Conservation (phyloP, 495 filamentous ascomycete species). For the Talaromyces trachyspermus region DNA sequence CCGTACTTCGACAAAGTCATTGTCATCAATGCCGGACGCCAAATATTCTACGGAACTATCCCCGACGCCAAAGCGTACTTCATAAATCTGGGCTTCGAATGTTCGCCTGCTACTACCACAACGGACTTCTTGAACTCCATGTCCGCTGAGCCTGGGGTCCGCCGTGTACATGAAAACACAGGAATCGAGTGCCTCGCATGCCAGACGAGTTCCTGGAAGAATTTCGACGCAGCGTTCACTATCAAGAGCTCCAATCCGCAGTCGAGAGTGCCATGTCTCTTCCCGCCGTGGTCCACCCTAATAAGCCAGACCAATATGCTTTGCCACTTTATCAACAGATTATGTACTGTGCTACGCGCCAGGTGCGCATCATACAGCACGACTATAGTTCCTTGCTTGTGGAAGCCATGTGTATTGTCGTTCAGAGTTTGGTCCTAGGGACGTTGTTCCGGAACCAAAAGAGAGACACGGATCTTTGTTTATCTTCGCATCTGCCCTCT, state of each 20-base stretch:
- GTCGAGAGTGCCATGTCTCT: neutral
- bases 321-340: slow-evolving; percentile 49
- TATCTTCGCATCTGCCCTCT: slow-evolving; percentile 8
- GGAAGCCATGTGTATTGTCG: slow-evolving; percentile 15
- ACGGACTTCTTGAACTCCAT: slow-evolving; percentile 74
- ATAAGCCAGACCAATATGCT: slow-evolving; percentile 21
- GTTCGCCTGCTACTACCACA: slow-evolving; percentile 57
- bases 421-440: slow-evolving; percentile 18
- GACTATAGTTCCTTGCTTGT: slow-evolving; percentile 15
- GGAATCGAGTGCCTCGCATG: slow-evolving; percentile 59
- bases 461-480: slow-evolving; percentile 3
- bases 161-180: slow-evolving; percentile 54
- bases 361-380: slow-evolving; percentile 22
- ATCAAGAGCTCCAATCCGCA: slow-evolving; percentile 21
- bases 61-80: slow-evolving; percentile 59
- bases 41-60: slow-evolving; percentile 62
- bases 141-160: slow-evolving; percentile 53
- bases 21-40: slow-evolving; percentile 57
- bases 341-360: slow-evolving; percentile 46
- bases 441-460: slow-evolving; percentile 21
- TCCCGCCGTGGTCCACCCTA: slow-evolving; percentile 25
- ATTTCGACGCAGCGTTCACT: slow-evolving; percentile 48
- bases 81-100: slow-evolving; percentile 50
- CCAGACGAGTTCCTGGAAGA: slow-evolving; percentile 62
- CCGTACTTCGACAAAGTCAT: slow-evolving; percentile 54